These are phyloP conservation scores for Sphagnurus paluster DNA, from an alignment of 1,284 basidiomycete genomes.

Conservation along the genomic window DNA sequence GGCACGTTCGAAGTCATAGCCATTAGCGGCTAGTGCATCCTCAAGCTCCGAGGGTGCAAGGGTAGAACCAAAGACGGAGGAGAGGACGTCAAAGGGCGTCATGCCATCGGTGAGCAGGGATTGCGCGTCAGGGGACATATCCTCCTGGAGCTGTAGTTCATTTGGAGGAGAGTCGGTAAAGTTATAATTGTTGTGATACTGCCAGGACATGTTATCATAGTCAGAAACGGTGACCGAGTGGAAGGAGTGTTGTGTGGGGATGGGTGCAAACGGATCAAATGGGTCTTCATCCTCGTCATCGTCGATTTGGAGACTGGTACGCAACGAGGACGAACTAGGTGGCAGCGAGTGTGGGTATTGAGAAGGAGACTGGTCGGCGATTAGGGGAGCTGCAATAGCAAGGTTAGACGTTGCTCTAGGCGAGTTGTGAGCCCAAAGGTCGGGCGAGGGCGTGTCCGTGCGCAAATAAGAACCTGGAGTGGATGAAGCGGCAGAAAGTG, in stretches of 20 bases:
- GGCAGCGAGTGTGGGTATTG: constrained; percentile 55
- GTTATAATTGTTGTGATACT: constrained; percentile 27
- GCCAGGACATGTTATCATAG: constrained; percentile 42
- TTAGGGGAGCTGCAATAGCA: constrained; percentile 84
- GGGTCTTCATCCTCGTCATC: constrained; percentile 70
- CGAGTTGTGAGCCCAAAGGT: constrained; percentile 77
- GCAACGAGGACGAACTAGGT: constrained; percentile 50
- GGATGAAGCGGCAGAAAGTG: constrained; percentile 71
- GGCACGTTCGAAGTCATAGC: constrained; percentile 93
- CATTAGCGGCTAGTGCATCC: constrained; percentile 85
- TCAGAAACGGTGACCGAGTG: constrained; percentile 63
- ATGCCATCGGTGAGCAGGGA: constrained; percentile 82
- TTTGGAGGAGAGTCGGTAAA: constrained; percentile 28
- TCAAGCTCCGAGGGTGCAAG: constrained; percentile 90
- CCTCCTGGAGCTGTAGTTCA: constrained; percentile 32
- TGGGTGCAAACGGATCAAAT: constrained; percentile 69
- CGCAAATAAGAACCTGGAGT: constrained; percentile 62
- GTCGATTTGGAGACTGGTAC: constrained; percentile 60
- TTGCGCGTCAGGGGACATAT: constrained; percentile 54
- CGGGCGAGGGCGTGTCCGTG: constrained; percentile 76
- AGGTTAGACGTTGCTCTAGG: constrained; percentile 78
- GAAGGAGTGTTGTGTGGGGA: constrained; percentile 51
- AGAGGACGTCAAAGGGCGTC: constrained; percentile 96
- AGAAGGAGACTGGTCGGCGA: constrained; percentile 61
- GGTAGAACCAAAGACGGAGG: constrained; percentile 88